A percentile compares a stretch with the other conserved stretches of the same genome.
Evolutionary conservation across 2,329 filamentous ascomycete species (phyloP).

Genomic region (Apiospora koreana): DNA sequence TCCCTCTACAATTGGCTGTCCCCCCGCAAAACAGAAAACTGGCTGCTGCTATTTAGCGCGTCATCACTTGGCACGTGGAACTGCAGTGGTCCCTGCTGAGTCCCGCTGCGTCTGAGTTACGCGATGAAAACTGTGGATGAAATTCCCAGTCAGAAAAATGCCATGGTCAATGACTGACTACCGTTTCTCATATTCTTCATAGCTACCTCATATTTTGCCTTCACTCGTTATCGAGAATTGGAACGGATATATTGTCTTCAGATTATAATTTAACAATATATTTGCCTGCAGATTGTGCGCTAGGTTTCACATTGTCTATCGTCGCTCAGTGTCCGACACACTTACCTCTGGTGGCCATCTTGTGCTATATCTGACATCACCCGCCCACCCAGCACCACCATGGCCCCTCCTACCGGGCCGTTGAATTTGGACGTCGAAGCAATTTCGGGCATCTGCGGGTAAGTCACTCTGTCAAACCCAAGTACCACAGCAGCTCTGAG

Average conservation of each 20-base stretch:
- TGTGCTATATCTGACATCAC: conserved; percentile 1
- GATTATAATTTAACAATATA: not conserved
- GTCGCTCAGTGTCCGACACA: not conserved
- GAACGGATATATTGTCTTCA: not conserved
- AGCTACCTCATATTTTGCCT: not conserved
- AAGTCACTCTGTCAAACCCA: conserved; percentile 27
- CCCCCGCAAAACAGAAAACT: not conserved
- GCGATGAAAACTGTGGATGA: not conserved
- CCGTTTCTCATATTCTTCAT: not conserved
- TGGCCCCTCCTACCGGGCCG: conserved; percentile 53
- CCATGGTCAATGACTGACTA: not conserved
- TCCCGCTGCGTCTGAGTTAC: too few relatives aligned
- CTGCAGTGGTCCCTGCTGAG: not conserved
- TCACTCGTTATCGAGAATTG: not conserved
- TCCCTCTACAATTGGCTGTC: not conserved
- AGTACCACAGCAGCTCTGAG: not conserved
- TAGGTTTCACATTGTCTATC: not conserved
- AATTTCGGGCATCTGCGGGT: conserved; percentile 87
- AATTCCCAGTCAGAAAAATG: not conserved
- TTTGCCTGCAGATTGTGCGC: not conserved
- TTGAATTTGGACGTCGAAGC: conserved; percentile 80
- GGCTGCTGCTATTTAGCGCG: not conserved
- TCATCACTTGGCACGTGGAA: not conserved
- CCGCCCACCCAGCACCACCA: conserved; percentile 23
- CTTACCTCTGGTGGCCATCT: not conserved